A percentile compares a stretch with the other conserved stretches of the same genome.
Evolutionary conservation across 1,284 basidiomycete genomes (phyloP).

Genomic region (Cutaneotrichosporon sp.): DNA sequence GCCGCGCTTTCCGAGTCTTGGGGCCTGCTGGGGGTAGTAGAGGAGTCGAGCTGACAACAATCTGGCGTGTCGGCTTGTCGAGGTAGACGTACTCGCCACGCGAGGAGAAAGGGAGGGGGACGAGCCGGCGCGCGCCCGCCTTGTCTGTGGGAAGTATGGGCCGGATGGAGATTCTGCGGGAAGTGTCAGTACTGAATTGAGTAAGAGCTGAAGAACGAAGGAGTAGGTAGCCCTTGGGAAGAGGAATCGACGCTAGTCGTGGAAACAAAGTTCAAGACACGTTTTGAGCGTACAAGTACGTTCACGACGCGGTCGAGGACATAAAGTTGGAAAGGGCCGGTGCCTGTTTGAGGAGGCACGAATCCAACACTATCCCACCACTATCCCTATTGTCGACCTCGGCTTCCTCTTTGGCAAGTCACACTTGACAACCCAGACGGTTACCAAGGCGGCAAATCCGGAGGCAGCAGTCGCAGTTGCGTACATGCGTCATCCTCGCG

Average conservation of each 20-base stretch:
- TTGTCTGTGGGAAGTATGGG: neutral
- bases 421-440: neutral
- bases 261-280: no score
- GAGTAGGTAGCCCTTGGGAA: no score
- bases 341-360: no score
- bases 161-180: neutral
- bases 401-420: neutral
- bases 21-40: neutral
- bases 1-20: neutral
- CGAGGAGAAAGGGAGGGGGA: constrained; percentile 1
- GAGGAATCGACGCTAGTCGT: no score
- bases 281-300: no score
- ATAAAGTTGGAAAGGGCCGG: no score
- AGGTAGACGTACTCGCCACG: constrained; percentile 12
- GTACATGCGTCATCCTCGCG: no score
- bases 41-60: constrained; percentile 9
- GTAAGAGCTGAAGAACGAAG: neutral
- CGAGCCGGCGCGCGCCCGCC: neutral
- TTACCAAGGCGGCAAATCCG: no score
- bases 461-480: no score
- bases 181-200: neutral
- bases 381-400: no score
- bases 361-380: no score
- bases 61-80: constrained; percentile 7
- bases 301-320: no score